Percentiles rank a stretch among this genome's conserved stretches.
Conservation (phyloP, 148 eudicot species). For the Heliamphora exappendiculata region DNA sequence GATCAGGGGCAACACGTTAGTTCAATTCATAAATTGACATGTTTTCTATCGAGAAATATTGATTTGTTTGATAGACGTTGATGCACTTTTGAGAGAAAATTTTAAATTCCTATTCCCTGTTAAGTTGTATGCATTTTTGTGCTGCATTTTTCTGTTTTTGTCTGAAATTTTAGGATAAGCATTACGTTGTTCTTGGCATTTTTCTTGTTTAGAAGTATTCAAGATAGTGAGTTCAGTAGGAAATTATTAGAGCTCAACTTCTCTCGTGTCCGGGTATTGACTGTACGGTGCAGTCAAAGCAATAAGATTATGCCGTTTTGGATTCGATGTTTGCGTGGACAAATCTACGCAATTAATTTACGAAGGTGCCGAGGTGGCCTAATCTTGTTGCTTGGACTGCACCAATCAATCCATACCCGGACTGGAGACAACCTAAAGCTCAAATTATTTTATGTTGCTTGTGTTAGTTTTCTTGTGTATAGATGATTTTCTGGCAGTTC, state of each 20-base stretch:
- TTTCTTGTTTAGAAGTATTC: neutral
- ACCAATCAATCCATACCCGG: too few species aligned
- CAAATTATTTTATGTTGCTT: neutral
- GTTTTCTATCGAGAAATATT: neutral
- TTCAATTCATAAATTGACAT: neutral
- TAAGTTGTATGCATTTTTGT: neutral
- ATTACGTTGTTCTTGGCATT: neutral
- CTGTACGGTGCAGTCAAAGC: too few species aligned
- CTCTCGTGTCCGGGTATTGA: too few species aligned
- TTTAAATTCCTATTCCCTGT: too few species aligned
- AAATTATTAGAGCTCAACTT: too few species aligned
- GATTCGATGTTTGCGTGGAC: too few species aligned
- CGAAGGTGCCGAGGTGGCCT: too few species aligned
- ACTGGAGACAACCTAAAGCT: too few species aligned
- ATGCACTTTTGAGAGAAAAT: slow-evolving; percentile 1
- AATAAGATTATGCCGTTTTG: too few species aligned
- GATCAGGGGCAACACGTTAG: slow-evolving; percentile 38
- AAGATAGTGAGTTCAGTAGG: neutral
- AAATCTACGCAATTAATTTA: too few species aligned
- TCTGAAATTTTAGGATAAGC: neutral
- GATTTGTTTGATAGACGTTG: neutral
- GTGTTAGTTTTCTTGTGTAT: neutral
- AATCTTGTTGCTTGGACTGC: too few species aligned
- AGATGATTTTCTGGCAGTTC: too few species aligned
- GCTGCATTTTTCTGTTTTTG: neutral